Conservation (phyloP, 1,284 basidiomycete species). For the Rhodotorula sp. region DNA sequence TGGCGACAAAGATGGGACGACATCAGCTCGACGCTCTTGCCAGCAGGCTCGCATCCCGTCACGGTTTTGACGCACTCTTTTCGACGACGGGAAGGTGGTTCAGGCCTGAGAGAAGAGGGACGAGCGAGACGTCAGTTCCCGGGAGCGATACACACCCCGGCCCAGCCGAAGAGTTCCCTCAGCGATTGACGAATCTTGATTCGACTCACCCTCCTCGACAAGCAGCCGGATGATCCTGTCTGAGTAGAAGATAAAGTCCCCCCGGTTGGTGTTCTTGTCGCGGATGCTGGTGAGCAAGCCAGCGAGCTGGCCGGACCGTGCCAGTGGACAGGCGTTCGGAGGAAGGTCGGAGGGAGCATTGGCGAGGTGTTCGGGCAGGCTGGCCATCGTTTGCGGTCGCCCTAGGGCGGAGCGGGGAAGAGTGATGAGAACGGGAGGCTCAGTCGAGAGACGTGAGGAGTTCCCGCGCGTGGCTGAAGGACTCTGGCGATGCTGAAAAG, state of each 20-base stretch:
- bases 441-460: no score
- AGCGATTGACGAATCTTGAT: neutral
- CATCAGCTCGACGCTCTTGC: neutral
- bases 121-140: neutral
- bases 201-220: conserved; percentile 59
- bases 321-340: conserved; percentile 76
- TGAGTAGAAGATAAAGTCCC: conserved; percentile 97
- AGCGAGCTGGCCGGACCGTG: conserved; percentile 85
- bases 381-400: neutral
- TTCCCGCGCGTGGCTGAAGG: no score
- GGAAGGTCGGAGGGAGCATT: conserved; percentile 54
- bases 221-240: conserved; percentile 62
- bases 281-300: conserved; percentile 91
- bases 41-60: neutral
- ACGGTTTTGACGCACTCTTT: conserved; percentile 54
- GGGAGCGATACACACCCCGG: no score
- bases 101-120: conserved; percentile 60
- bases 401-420: neutral
- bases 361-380: conserved; percentile 2
- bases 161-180: no score
- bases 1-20: no score
- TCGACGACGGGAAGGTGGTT: conserved; percentile 92
- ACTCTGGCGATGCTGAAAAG: no score
- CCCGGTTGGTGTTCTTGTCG: conserved; percentile 56
- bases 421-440: neutral